A percentile compares a stretch with the other conserved stretches of the same genome.
These are phyloP conservation scores for Amauroascus verrucosus DNA, from an alignment of 2,329 filamentous ascomycete genomes.

Conservation along the genomic window DNA sequence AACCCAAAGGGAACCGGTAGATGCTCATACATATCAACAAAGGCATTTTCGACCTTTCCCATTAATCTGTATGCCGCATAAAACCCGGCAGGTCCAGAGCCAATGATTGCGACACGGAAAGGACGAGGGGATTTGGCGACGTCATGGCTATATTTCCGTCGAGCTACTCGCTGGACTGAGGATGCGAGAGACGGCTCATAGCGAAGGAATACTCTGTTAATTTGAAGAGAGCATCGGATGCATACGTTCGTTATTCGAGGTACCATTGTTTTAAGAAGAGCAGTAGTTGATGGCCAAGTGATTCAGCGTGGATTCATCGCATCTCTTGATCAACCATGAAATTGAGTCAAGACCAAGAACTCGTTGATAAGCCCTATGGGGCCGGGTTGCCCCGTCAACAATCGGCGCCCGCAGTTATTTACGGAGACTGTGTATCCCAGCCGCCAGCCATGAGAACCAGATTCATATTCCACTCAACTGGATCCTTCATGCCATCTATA, in stretches of 20 bases:
- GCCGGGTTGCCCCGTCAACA: slow-evolving; percentile 27
- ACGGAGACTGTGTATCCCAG: slow-evolving; percentile 11
- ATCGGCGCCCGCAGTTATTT: slow-evolving; percentile 18
- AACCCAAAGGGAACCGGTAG: slow-evolving; percentile 87
- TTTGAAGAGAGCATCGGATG: slow-evolving; percentile 7
- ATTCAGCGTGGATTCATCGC: background rate
- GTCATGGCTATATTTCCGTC: slow-evolving; percentile 14
- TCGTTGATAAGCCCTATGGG: slow-evolving; percentile 9
- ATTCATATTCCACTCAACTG: background rate
- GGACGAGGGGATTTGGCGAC: slow-evolving; percentile 33
- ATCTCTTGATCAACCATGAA: slow-evolving; percentile 12
- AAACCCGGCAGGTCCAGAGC: slow-evolving; percentile 91
- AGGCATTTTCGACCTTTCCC: slow-evolving; percentile 58
- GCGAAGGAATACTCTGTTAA: background rate
- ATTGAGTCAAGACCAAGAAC: background rate
- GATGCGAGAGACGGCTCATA: background rate
- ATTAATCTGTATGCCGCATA: slow-evolving; percentile 84
- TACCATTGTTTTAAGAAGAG: slow-evolving; percentile 16
- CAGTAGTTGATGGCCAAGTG: too few relatives aligned
- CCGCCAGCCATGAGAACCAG: slow-evolving; percentile 1
- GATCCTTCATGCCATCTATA: slow-evolving; percentile 4
- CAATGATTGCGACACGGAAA: slow-evolving; percentile 76
- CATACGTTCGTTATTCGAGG: slow-evolving; percentile 11
- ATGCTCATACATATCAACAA: slow-evolving; percentile 92
- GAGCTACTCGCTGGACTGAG: background rate